phyloP scores from a whole-genome alignment of 2,329 filamentous ascomycete genomes.

The Ambrosiella beaveri region DNA sequence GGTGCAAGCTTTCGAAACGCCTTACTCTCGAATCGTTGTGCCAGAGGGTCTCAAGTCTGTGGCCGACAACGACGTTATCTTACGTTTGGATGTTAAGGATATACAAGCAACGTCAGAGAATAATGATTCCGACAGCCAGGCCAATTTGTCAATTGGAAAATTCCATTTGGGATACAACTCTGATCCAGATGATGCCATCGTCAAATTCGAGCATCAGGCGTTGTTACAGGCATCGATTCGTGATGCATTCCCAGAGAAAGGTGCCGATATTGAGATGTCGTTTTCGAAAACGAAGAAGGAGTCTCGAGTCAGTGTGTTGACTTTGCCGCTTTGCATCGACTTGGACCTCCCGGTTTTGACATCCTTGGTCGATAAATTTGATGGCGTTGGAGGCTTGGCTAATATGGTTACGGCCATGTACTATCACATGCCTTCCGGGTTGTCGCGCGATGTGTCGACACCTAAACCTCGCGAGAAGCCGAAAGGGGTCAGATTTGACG shows the following conservation, averaged over 20 bases:
- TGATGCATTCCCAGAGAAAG: conserved; percentile 39
- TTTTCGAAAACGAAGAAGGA: conserved; percentile 28
- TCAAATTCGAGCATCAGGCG: conserved; percentile 42
- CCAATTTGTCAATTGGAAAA: conserved; percentile 18
- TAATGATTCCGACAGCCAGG: not conserved
- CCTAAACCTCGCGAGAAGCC: conserved; percentile 27
- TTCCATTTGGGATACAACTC: conserved; percentile 39
- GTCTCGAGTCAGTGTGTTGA: conserved; percentile 47
- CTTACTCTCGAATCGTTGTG: conserved; percentile 28
- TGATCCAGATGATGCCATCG: conserved; percentile 33
- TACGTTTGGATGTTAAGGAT: conserved; percentile 32
- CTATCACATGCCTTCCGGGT: not conserved
- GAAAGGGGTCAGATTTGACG: conserved; percentile 40
- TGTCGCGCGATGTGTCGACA: conserved; percentile 15
- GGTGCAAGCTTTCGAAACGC: conserved; percentile 34
- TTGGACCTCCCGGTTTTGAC: conserved; percentile 69
- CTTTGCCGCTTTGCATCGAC: conserved; percentile 57
- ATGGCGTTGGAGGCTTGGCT: conserved; percentile 77
- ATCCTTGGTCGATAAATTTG: conserved; percentile 75
- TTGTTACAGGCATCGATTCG: conserved; percentile 42
- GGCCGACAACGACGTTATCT: conserved; percentile 26
- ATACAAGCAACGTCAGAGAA: conserved; percentile 14
- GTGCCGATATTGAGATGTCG: conserved; percentile 40
- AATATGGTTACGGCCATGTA: conserved; percentile 38
- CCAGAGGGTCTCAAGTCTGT: conserved; percentile 19